Evolutionary conservation across 768 basidiomycete species (phyloP).

Genomic region (Auriscalpium vulgare): DNA sequence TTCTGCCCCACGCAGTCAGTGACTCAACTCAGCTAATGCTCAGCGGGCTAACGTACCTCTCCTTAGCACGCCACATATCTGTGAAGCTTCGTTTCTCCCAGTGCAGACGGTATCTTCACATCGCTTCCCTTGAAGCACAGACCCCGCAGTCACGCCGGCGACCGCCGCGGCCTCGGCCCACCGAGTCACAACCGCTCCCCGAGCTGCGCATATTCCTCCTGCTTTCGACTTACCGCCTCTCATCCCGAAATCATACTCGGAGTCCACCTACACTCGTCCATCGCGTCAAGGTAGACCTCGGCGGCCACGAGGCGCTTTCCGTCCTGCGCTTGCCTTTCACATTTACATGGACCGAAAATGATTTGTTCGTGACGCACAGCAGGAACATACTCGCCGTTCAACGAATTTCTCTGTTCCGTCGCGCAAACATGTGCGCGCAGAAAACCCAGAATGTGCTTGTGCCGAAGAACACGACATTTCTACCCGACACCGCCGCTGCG

Average conservation of each 20-base stretch:
- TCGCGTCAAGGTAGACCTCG: neutral
- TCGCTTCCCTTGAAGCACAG: slow-evolving; percentile 22
- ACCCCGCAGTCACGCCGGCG: neutral
- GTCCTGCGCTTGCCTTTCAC: neutral
- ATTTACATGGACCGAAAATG: neutral
- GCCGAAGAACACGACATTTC: neutral
- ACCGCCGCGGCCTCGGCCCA: too few relatives aligned
- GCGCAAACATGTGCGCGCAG: neutral
- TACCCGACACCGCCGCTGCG: neutral
- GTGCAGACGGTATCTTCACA: slow-evolving; percentile 19
- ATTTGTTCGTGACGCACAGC: neutral
- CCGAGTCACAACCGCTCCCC: too few relatives aligned
- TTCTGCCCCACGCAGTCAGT: slow-evolving; percentile 22
- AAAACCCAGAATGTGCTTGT: neutral
- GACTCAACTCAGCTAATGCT: too few relatives aligned
- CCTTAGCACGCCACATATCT: slow-evolving; percentile 20
- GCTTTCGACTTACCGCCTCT: neutral
- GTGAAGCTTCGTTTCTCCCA: slow-evolving; percentile 22
- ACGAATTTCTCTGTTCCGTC: neutral
- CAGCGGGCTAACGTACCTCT: neutral
- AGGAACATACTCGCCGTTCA: neutral
- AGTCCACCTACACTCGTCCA: neutral
- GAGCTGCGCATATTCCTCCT: neutral
- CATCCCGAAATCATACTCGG: neutral
- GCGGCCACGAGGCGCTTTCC: neutral